phyloP scores from a whole-genome alignment of 352 stramenopile genomes.

The Globisporangium acanthophoron region DNA sequence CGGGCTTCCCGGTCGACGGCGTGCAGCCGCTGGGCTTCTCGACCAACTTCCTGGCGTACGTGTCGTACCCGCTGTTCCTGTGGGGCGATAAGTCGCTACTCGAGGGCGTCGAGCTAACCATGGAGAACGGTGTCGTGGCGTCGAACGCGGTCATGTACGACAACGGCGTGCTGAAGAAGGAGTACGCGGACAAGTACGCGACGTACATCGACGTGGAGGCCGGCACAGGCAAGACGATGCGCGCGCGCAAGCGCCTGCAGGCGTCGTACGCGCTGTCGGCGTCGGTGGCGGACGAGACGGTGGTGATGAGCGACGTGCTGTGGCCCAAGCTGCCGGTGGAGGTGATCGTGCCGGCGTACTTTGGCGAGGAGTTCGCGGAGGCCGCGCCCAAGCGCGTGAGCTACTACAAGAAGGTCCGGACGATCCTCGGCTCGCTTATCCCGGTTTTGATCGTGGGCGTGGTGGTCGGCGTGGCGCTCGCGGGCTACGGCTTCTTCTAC shows the following conservation, averaged over 20 bases:
- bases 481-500: conserved; percentile 38
- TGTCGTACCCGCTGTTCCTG: conserved; percentile 59
- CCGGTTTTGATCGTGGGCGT: conserved; percentile 57
- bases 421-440: conserved; percentile 46
- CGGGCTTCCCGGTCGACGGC: conserved; percentile 37
- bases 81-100: conserved; percentile 43
- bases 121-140: conserved; percentile 36
- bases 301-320: conserved; percentile 57
- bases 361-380: conserved; percentile 42
- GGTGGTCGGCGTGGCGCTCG: conserved; percentile 34
- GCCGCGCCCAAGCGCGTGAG: conserved; percentile 31
- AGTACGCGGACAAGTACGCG: conserved; percentile 48
- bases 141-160: conserved; percentile 38
- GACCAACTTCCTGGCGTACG: conserved; percentile 45
- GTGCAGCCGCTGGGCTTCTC: conserved; percentile 48
- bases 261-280: conserved; percentile 48
- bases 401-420: conserved; percentile 51
- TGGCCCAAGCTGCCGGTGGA: conserved; percentile 46
- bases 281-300: conserved; percentile 22
- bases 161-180: conserved; percentile 29
- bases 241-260: conserved; percentile 51
- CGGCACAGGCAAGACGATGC: conserved; percentile 64
- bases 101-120: conserved; percentile 42
- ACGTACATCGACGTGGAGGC: conserved; percentile 66
- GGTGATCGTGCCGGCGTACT: conserved; percentile 56